phyloP scores from a whole-genome alignment of 495 filamentous ascomycete species.

The Barbatosphaeria neglecta region DNA sequence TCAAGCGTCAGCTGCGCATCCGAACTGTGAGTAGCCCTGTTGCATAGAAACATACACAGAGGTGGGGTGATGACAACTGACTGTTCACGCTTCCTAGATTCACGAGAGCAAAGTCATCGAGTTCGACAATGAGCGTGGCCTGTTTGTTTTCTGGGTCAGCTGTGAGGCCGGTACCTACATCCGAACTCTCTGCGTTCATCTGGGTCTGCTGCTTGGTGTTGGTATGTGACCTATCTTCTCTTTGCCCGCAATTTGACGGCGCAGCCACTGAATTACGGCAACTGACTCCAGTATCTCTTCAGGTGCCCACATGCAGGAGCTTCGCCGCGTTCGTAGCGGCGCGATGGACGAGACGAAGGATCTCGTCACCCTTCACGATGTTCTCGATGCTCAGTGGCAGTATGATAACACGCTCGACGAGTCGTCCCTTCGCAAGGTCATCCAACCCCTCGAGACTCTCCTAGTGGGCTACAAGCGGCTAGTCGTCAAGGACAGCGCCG shows the following conservation, averaged over 20 bases:
- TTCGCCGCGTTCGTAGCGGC: slow-evolving; percentile 83
- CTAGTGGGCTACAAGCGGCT: slow-evolving; percentile 88
- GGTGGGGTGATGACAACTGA: too few relatives aligned
- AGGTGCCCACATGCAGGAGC: slow-evolving; percentile 94
- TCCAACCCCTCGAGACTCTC: slow-evolving; percentile 80
- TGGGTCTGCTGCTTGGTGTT: slow-evolving; percentile 84
- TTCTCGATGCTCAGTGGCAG: slow-evolving; percentile 88
- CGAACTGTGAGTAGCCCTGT: slow-evolving; percentile 41
- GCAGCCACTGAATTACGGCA: background rate
- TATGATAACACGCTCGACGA: slow-evolving; percentile 88
- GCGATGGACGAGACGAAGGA: slow-evolving; percentile 80
- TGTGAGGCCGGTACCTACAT: slow-evolving; percentile 99
- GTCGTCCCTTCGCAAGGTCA: slow-evolving; percentile 73
- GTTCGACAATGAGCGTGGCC: slow-evolving; percentile 92
- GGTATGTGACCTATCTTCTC: too few relatives aligned
- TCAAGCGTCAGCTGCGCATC: slow-evolving; percentile 96
- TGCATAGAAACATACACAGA: too few relatives aligned
- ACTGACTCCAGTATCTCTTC: background rate
- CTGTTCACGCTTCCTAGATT: too few relatives aligned
- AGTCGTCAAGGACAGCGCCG: slow-evolving; percentile 91
- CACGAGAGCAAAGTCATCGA: slow-evolving; percentile 90
- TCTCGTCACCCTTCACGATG: slow-evolving; percentile 90
- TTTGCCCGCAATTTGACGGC: too few relatives aligned
- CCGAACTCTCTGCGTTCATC: slow-evolving; percentile 91
- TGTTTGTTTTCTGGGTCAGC: slow-evolving; percentile 99